Percentiles rank a stretch among this genome's conserved stretches.
Evolutionary conservation across 768 basidiomycete species (phyloP).

Genomic region (Psilocybe azurescens): DNA sequence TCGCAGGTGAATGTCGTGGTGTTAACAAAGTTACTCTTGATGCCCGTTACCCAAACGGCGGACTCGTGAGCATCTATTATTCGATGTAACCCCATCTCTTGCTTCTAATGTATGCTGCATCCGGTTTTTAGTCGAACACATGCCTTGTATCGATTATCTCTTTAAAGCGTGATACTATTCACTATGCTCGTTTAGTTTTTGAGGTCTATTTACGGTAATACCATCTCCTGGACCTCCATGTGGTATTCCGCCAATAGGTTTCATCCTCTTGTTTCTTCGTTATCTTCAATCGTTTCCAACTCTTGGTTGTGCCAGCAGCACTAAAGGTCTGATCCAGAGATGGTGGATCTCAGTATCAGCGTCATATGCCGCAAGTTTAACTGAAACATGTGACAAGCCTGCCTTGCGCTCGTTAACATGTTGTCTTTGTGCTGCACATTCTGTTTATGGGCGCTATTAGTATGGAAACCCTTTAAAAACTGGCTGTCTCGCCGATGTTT

Average conservation of each 20-base stretch:
- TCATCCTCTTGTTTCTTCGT: neutral
- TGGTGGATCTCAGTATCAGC: neutral
- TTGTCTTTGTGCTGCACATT: neutral
- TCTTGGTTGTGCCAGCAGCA: neutral
- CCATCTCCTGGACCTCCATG: neutral
- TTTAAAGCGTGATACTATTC: neutral
- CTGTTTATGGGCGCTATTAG: conserved; percentile 11
- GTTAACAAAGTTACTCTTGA: neutral
- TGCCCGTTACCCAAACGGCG: neutral
- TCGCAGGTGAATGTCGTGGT: neutral
- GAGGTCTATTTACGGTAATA: neutral
- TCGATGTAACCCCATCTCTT: neutral
- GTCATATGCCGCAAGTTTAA: neutral
- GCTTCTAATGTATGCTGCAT: neutral
- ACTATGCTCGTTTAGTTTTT: neutral
- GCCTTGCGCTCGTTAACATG: neutral
- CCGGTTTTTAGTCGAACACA: neutral
- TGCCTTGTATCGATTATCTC: conserved; percentile 1
- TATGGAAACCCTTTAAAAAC: conserved; percentile 11
- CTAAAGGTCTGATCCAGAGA: neutral
- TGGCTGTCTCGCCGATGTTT: neutral
- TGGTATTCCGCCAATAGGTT: neutral
- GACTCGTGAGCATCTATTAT: neutral
- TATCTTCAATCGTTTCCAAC: neutral
- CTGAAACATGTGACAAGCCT: neutral